Base-by-base conservation (phyloP, 225 moss, liverwort and hornwort genomes). In the Straminergon stramineum region DNA sequence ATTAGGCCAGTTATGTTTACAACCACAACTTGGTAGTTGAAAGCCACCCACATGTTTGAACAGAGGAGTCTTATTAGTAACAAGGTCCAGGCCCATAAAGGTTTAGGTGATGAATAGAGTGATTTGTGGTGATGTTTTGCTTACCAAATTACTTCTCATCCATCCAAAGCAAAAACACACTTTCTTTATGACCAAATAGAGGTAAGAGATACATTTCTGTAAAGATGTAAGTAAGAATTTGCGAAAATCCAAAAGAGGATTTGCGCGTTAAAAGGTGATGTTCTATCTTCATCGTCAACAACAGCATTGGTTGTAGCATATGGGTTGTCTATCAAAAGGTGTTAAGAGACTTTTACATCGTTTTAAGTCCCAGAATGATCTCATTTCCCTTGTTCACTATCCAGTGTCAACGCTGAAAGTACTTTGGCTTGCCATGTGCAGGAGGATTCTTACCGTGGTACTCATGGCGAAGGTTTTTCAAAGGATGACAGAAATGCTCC, bases 391-490 rank as follows among this genome's bases (percentile, higher is more conserved):
- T 86, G 41, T 53, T 86, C 2, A 28, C 43, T 61, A 20, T 63
- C 18, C 5, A 37, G 45, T 82, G 35, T 62, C 27, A 88, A 48
- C 18, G 18, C 43, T 86, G 56, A 75, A 57, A 77, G 39, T 27
- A 7, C 37, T 89, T 81, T 45, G 53, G 28, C 80, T 85, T 67
- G 87, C 41, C 20, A 79, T 79, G 37, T 87, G 87, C 90, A 92
- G 93, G 93, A 77, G 93, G 92, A 85, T 93, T 93, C 73, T 90
- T 93, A 87, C 93, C 93, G 13, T 93, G 93, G 92, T 93, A 93
- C 74, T 93, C 93, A 9, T 93, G 93, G 93, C 88, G 70, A 83
- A 88, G 93, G 60, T 93, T 93, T 87, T 93, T 93, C 87, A 93
- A 92, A 82, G 93, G 93, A 78, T 93, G 92, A 93, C 43, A 79